Conservation (phyloP, 192 early-diverging fungal species). For the Linnemannia zychae region DNA sequence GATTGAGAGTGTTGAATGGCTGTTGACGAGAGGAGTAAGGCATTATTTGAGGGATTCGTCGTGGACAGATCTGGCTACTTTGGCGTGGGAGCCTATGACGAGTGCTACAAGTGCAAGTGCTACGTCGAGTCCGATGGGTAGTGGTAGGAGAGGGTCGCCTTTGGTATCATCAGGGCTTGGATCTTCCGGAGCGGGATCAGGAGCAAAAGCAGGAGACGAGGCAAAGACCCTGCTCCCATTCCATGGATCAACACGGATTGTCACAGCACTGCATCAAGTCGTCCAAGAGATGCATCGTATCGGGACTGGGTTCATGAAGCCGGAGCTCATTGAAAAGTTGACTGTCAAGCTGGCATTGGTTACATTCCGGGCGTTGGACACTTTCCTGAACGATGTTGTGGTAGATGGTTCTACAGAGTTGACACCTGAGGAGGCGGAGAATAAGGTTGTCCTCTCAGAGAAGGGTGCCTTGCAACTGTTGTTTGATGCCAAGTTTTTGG, state of each 20-base stretch:
- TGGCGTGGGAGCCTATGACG: conserved; percentile 65
- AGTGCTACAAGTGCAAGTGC: background rate
- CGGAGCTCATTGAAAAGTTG: conserved; percentile 32
- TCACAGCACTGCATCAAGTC: conserved; percentile 32
- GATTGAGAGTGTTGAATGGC: conserved; percentile 45
- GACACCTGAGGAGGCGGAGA: background rate
- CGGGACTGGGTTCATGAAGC: conserved; percentile 44
- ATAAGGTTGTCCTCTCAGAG: conserved; percentile 51
- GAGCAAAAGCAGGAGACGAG: conserved; percentile 7
- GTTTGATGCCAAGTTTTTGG: conserved; percentile 72
- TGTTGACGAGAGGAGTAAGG: conserved; percentile 36
- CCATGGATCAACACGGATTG: conserved; percentile 40
- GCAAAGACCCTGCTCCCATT: conserved; percentile 37
- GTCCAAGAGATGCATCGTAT: conserved; percentile 52
- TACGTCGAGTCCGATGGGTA: background rate
- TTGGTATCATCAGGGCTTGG: background rate
- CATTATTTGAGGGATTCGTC: conserved; percentile 32
- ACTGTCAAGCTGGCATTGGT: conserved; percentile 4
- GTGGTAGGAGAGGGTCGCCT: background rate
- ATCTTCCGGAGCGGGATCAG: background rate
- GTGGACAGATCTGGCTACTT: conserved; percentile 58
- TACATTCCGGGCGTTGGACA: conserved; percentile 13
- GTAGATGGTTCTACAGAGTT: background rate
- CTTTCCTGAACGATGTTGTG: conserved; percentile 20
- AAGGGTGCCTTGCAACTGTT: conserved; percentile 73